A percentile compares a stretch with the other conserved stretches of the same genome.
Evolutionary conservation across 2,329 filamentous ascomycete genomes (phyloP).

Genomic region (Paraconiothyrium sp.): DNA sequence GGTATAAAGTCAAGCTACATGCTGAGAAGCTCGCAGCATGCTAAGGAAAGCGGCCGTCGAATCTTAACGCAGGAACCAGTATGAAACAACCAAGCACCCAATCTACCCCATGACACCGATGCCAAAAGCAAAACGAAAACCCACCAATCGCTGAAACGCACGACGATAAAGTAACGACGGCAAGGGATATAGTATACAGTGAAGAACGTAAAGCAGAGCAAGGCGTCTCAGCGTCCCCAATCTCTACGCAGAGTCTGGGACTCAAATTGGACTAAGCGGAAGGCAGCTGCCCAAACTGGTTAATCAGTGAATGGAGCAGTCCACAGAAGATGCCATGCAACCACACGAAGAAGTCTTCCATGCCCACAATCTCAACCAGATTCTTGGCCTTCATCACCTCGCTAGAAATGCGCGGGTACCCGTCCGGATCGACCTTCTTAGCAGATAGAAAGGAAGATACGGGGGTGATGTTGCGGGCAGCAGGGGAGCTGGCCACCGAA

Average conservation of each 20-base stretch:
- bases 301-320: constrained; percentile 50
- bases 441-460: constrained; percentile 68
- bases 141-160: constrained; percentile 36
- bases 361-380: constrained; percentile 67
- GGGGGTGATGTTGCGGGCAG: constrained; percentile 59
- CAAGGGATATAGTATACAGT: constrained; percentile 28
- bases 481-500: constrained; percentile 42
- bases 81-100: neutral
- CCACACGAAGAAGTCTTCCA: constrained; percentile 67
- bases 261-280: neutral
- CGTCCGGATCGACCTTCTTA: constrained; percentile 64
- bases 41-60: constrained; percentile 18
- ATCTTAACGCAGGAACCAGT: neutral
- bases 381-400: constrained; percentile 63
- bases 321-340: constrained; percentile 63
- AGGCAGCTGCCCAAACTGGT: constrained; percentile 46
- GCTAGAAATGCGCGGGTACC: constrained; percentile 61
- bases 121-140: constrained; percentile 14
- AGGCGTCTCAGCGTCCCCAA: neutral
- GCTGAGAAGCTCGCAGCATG: neutral
- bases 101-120: constrained; percentile 26
- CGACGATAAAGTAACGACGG: constrained; percentile 24
- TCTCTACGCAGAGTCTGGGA: neutral
- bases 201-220: constrained; percentile 19
- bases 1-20: constrained; percentile 18